Conservation (phyloP, 768 basidiomycete genomes). For the Nidularia sp. region DNA sequence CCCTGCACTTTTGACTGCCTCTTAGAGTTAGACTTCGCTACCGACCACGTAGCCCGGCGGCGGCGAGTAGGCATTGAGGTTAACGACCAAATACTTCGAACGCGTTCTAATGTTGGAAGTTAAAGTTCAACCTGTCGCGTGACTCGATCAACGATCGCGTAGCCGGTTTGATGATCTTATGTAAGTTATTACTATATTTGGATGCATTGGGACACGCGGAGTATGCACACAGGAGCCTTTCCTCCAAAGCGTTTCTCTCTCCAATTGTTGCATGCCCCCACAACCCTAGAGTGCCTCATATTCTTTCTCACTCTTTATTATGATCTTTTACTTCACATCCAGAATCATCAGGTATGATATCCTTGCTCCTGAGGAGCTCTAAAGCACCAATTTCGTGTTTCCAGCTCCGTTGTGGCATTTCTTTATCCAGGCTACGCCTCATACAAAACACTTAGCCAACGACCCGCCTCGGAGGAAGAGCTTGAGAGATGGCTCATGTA, state of each 20-base stretch:
- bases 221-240: background rate
- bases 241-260: background rate
- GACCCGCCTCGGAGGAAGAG: conserved; percentile 81
- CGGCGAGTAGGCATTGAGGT: background rate
- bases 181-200: background rate
- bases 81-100: too few relatives aligned
- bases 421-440: conserved; percentile 94
- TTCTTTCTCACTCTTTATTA: background rate
- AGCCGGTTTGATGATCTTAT: background rate
- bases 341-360: background rate
- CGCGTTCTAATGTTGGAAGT: too few relatives aligned
- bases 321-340: conserved; percentile 4
- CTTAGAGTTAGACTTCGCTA: background rate
- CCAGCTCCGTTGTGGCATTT: conserved; percentile 71
- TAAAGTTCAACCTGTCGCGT: background rate
- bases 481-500: conserved; percentile 97
- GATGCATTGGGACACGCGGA: background rate
- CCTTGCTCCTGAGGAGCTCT: background rate
- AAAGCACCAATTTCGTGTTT: background rate
- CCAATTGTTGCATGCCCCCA: background rate
- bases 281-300: background rate
- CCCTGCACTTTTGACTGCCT: background rate
- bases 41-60: background rate
- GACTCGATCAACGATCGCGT: background rate
- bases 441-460: conserved; percentile 88